phyloP scores from a whole-genome alignment of 2,329 filamentous ascomycete species.

The Cryphonectria radicalis region DNA sequence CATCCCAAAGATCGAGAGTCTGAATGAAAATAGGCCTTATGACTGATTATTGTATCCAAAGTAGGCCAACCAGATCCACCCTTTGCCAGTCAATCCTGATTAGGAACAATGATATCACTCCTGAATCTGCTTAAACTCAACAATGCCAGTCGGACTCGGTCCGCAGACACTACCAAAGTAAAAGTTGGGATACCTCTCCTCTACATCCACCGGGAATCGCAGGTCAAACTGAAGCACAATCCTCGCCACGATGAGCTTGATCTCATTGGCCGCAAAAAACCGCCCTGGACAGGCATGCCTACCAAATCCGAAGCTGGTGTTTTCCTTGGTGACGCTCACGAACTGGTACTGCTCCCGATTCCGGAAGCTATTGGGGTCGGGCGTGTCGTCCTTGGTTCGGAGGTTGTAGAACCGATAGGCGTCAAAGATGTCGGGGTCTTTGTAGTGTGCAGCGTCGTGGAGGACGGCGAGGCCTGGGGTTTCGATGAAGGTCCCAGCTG shows the following conservation, averaged over 20 bases:
- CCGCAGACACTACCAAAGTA: conserved; percentile 16
- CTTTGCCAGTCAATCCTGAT: neutral
- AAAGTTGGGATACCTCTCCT: conserved; percentile 24
- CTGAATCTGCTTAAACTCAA: conserved; percentile 16
- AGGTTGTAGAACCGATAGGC: conserved; percentile 42
- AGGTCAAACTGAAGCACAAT: conserved; percentile 34
- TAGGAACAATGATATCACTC: neutral
- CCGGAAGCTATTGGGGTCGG: conserved; percentile 35
- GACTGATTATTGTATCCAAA: neutral
- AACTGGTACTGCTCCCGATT: conserved; percentile 43
- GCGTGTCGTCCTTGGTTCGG: conserved; percentile 31
- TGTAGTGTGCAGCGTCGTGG: conserved; percentile 41
- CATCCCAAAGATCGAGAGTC: neutral
- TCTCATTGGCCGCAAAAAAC: conserved; percentile 36
- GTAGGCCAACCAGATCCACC: no score
- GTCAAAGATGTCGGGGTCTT: conserved; percentile 40
- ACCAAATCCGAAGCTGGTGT: conserved; percentile 42
- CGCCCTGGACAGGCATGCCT: conserved; percentile 40
- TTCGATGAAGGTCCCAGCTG: conserved; percentile 43
- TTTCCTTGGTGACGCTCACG: conserved; percentile 38
- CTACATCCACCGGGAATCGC: conserved; percentile 1
- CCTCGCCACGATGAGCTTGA: conserved; percentile 34
- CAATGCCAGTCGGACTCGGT: conserved; percentile 14
- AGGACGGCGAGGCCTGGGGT: conserved; percentile 41
- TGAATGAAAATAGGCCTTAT: no score